phyloP scores from a whole-genome alignment of 257 asterid species.

The Gynochthodes officinalis region DNA sequence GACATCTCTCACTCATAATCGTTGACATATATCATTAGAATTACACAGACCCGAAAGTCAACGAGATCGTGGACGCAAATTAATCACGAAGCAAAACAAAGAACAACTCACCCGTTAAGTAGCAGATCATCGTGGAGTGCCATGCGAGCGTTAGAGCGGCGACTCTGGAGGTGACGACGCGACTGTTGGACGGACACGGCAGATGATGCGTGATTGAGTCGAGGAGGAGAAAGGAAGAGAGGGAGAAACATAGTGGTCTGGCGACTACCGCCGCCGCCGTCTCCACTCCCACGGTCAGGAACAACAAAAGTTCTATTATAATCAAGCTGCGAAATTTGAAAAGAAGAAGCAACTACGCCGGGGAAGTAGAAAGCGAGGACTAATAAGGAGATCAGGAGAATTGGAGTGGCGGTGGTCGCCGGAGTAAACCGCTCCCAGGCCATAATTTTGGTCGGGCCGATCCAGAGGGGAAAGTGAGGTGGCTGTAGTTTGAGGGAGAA shows the following conservation, averaged over 20 bases:
- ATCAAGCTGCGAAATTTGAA: constrained; percentile 18
- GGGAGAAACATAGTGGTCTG: constrained; percentile 38
- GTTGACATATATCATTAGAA: not conserved
- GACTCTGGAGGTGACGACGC: constrained; percentile 50
- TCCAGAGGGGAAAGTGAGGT: not conserved
- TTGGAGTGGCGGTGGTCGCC: not conserved
- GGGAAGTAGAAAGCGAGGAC: not conserved
- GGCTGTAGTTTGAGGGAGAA: not conserved
- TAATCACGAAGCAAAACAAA: not conserved
- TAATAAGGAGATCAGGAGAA: constrained; percentile 7
- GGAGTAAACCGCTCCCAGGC: not conserved
- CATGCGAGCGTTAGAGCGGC: constrained; percentile 61
- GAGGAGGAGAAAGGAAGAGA: constrained; percentile 34
- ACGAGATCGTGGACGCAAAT: not conserved
- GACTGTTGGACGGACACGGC: constrained; percentile 17
- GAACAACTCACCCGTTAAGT: constrained; percentile 53
- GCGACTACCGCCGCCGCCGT: not conserved
- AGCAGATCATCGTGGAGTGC: constrained; percentile 85
- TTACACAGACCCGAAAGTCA: not conserved
- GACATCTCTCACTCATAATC: not conserved
- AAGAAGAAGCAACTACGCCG: constrained; percentile 2
- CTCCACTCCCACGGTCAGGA: constrained; percentile 1
- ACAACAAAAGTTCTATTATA: constrained; percentile 11
- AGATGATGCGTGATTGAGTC: constrained; percentile 15
- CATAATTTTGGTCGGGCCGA: constrained; percentile 6